Evolutionary conservation across 352 stramenopile species (phyloP), one percentile per base, ranked within the genome.

Genomic region (Pythium coloratum): DNA sequence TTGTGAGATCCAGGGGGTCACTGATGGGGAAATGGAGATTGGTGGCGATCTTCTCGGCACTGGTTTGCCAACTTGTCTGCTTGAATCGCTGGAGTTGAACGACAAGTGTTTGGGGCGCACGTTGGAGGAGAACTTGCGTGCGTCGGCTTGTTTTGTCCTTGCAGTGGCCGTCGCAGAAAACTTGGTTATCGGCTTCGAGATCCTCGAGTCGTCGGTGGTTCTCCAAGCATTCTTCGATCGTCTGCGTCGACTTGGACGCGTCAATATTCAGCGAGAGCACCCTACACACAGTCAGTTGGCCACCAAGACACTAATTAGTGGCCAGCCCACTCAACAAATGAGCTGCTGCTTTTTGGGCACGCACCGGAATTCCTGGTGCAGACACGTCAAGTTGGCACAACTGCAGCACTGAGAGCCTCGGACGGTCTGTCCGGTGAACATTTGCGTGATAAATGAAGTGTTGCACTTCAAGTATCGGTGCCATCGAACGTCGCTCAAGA

Each of bases 341-440:
- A 12, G 12, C 0, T 14, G 16, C 12, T 44, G 36, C 36, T 44
- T 12, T 3, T 30, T 20, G 36, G 28, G 32, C 10, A 38, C 64
- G 46, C 58, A 85, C 77, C 75, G 56, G 26, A 81, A 69, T 69
- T 92, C 82, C 73, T 94, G 78, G 56, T 94, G 86, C 34, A 82
- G 73, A 67, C 82, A 90, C 6, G 82, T 89, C 30, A 95, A 70
- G 28, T 78, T 86, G 18, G 79, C 75, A 62, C 87, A 95, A n/a
- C 75, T 82, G 61, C 80, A 81, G 63, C 87, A 95, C 50, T 89
- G 82, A 4, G 82, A 91, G 14, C 88, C 88, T 12, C 84, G 82
- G n/a, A 94, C 86, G 34, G 77, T 89, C 68, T 95, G 86, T 0
- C 81, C 82, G 4, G 73, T 78, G 57, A 94, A 95, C 16, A 91